Conservation (phyloP, 1,284 basidiomycete species). For the Ceratobasidium theobromae region DNA sequence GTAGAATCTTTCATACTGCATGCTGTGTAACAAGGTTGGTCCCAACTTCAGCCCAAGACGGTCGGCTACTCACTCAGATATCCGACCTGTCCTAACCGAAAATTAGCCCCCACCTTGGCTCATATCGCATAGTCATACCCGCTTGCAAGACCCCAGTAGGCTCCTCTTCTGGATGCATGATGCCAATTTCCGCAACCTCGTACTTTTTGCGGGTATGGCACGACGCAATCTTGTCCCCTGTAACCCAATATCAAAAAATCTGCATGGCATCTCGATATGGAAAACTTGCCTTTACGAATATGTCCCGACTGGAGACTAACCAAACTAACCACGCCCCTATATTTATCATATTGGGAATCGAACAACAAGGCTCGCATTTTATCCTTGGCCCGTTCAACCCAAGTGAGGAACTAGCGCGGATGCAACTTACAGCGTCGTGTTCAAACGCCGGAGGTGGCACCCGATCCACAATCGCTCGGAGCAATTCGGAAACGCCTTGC, state of each 20-base stretch:
- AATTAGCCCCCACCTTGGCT: not conserved
- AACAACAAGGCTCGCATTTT: slow-evolving; percentile 88
- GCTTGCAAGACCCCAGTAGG: slow-evolving; percentile 69
- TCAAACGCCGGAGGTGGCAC: slow-evolving; percentile 73
- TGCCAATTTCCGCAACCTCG: slow-evolving; percentile 88
- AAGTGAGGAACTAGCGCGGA: not conserved
- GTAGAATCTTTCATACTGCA: slow-evolving; percentile 98
- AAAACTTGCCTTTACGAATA: slow-evolving; percentile 50
- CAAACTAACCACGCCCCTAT: slow-evolving; percentile 93
- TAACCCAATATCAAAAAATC: too few relatives aligned
- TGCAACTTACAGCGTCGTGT: slow-evolving; percentile 34
- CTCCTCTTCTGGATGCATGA: slow-evolving; percentile 89
- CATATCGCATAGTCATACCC: slow-evolving; percentile 1
- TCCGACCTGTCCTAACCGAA: slow-evolving; percentile 76
- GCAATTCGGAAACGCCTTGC: slow-evolving; percentile 56
- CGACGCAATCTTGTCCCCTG: slow-evolving; percentile 88
- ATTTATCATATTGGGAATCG: slow-evolving; percentile 94
- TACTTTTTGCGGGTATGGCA: slow-evolving; percentile 88
- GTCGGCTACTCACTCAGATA: slow-evolving; percentile 52
- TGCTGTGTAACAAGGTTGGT: slow-evolving; percentile 42
- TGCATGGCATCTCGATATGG: not conserved
- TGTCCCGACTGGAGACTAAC: slow-evolving; percentile 69
- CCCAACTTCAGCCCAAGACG: not conserved
- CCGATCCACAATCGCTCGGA: slow-evolving; percentile 78
- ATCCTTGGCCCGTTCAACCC: too few relatives aligned